phyloP scores from a whole-genome alignment of 148 eudicot species.

The Fagopyrum homotropicum region DNA sequence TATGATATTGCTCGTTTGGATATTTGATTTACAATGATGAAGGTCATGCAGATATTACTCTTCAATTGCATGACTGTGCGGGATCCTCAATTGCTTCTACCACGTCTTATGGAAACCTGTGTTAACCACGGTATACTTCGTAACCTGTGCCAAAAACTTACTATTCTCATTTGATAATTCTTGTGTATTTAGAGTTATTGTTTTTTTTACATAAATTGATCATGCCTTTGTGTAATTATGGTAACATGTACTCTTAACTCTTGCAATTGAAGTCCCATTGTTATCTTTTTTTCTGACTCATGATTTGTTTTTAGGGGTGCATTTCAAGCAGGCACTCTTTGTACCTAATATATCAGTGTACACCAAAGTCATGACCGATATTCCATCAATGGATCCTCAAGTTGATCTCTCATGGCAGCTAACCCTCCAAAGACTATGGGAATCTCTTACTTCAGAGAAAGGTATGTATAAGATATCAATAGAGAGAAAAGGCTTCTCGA shows the following conservation, averaged over 20 bases:
- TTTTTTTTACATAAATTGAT: background rate
- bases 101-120: constrained; percentile 60
- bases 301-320: constrained; percentile 50
- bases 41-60: constrained; percentile 68
- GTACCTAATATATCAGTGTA: constrained; percentile 92
- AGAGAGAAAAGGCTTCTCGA: background rate
- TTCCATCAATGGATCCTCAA: constrained; percentile 42
- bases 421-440: constrained; percentile 80
- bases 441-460: constrained; percentile 53
- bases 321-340: constrained; percentile 83
- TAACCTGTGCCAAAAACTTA: background rate
- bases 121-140: constrained; percentile 48
- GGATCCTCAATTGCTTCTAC: constrained; percentile 89
- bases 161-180: background rate
- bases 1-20: background rate
- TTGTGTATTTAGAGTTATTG: background rate
- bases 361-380: constrained; percentile 56
- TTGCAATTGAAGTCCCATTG: background rate
- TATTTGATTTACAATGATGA: constrained; percentile 21
- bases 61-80: constrained; percentile 99
- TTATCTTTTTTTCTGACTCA: constrained; percentile 12
- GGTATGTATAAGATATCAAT: constrained; percentile 26
- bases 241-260: background rate
- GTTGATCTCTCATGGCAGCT: constrained; percentile 93
- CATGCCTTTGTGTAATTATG: background rate